Evolutionary conservation across 1,284 basidiomycete species (phyloP).

Genomic region (Pholiota adiposa): DNA sequence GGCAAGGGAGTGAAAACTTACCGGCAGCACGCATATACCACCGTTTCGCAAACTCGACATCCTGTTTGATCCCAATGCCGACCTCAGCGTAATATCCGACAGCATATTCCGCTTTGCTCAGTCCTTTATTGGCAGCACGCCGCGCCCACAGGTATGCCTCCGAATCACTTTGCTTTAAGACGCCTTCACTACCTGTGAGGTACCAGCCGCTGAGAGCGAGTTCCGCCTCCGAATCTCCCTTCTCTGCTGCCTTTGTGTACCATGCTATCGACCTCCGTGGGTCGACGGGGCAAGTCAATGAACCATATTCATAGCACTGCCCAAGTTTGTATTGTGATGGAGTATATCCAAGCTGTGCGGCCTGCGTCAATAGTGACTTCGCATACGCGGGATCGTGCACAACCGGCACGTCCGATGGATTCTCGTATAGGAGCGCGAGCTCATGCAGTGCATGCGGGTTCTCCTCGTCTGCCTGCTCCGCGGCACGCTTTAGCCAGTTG

Average conservation of each 20-base stretch:
- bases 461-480: conserved; percentile 97
- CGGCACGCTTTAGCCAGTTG: conserved; percentile 94
- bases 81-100: conserved; percentile 98
- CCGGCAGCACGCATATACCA: conserved; percentile 99
- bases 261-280: conserved; percentile 94
- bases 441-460: conserved; percentile 98
- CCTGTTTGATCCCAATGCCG: conserved; percentile 96
- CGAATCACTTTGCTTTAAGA: conserved; percentile 95
- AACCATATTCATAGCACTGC: conserved; percentile 93
- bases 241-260: conserved; percentile 98
- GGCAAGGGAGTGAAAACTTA: conserved; percentile 48
- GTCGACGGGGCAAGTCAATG: conserved; percentile 89
- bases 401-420: conserved; percentile 66
- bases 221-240: conserved; percentile 94
- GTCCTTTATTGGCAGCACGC: conserved; percentile 90
- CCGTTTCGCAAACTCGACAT: conserved; percentile 93
- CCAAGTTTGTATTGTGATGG: conserved; percentile 96
- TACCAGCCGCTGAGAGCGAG: conserved; percentile 98
- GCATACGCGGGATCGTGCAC: conserved; percentile 82
- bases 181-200: conserved; percentile 91
- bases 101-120: conserved; percentile 95
- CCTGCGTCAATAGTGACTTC: conserved; percentile 88
- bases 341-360: conserved; percentile 92
- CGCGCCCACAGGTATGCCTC: conserved; percentile 98
- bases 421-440: conserved; percentile 91